phyloP scores from a whole-genome alignment of 2,329 filamentous ascomycete species.

The Fusarium bulbicola region DNA sequence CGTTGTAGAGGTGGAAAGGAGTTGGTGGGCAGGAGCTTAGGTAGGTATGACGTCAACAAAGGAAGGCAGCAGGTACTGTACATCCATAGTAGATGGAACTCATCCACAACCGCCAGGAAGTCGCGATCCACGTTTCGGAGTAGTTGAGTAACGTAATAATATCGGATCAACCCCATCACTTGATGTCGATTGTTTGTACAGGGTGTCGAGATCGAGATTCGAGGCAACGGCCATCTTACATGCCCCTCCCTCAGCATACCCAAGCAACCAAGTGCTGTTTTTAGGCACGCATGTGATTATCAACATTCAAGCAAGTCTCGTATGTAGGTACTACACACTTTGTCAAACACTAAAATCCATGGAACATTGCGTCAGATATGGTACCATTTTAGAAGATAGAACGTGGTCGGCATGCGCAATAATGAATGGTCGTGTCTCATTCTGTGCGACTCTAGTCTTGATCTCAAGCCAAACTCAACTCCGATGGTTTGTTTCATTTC shows the following conservation, averaged over 20 bases:
- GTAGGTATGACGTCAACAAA: constrained; percentile 30
- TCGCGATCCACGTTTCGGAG: background rate
- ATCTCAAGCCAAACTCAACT: constrained; percentile 3
- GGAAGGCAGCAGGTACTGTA: background rate
- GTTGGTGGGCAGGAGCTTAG: background rate
- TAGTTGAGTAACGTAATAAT: constrained; percentile 30
- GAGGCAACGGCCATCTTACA: background rate
- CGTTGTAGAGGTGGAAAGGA: background rate
- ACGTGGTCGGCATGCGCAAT: constrained; percentile 25
- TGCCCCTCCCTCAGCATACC: background rate
- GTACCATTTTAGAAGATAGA: constrained; percentile 8
- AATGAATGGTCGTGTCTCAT: constrained; percentile 38
- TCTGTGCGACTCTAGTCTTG: constrained; percentile 23
- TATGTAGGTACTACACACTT: background rate
- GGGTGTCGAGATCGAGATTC: constrained; percentile 16
- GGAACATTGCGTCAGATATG: constrained; percentile 22
- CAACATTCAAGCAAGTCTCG: background rate
- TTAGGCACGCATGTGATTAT: constrained; percentile 27
- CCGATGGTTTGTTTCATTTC: constrained; percentile 11
- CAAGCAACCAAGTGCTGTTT: background rate
- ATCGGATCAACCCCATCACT: constrained; percentile 4
- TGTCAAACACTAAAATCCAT: background rate
- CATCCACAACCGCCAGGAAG: constrained; percentile 16
- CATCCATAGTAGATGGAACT: background rate
- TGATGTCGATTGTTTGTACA: background rate